phyloP scores from a whole-genome alignment of 768 basidiomycete species.

The Tricholoma saponaceum region DNA sequence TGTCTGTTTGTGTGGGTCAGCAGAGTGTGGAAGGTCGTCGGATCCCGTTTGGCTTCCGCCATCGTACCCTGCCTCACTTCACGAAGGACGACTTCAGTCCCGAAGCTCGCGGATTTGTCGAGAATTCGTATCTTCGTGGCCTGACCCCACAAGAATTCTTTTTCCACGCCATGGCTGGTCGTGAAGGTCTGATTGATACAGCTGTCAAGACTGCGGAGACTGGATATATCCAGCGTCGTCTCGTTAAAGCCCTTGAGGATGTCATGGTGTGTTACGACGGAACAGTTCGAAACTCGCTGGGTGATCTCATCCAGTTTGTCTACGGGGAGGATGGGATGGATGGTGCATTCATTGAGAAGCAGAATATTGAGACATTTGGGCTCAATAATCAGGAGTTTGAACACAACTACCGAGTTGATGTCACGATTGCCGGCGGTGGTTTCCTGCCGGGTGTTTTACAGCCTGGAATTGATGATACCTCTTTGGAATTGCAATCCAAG shows the following conservation, averaged over 20 bases:
- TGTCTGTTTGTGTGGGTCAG: constrained; percentile 99
- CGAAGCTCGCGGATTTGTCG: constrained; percentile 96
- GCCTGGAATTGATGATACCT: constrained; percentile 83
- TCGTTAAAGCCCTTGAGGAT: constrained; percentile 97
- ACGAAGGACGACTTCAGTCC: constrained; percentile 98
- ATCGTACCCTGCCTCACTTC: constrained; percentile 95
- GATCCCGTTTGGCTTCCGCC: constrained; percentile 97
- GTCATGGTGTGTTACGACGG: constrained; percentile 98
- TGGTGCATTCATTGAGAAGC: constrained; percentile 94
- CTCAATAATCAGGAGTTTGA: constrained; percentile 82
- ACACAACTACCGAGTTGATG: constrained; percentile 91
- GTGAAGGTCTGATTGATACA: constrained; percentile 98
- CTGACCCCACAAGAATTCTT: constrained; percentile 98
- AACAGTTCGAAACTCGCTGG: constrained; percentile 94
- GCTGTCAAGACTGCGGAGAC: constrained; percentile 99
- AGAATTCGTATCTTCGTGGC: constrained; percentile 96
- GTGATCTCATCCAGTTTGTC: constrained; percentile 92
- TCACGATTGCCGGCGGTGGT: constrained; percentile 76
- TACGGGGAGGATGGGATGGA: constrained; percentile 99
- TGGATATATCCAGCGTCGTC: constrained; percentile 96
- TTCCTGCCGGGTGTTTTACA: constrained; percentile 80
- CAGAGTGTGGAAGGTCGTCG: constrained; percentile 98
- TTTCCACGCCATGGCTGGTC: constrained; percentile 99
- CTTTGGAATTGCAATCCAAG: constrained; percentile 75
- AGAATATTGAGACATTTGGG: constrained; percentile 86